These are phyloP conservation scores for Perkinsus chesapeaki DNA, from an alignment of 169 alveolate genomes.

Conservation along the genomic window DNA sequence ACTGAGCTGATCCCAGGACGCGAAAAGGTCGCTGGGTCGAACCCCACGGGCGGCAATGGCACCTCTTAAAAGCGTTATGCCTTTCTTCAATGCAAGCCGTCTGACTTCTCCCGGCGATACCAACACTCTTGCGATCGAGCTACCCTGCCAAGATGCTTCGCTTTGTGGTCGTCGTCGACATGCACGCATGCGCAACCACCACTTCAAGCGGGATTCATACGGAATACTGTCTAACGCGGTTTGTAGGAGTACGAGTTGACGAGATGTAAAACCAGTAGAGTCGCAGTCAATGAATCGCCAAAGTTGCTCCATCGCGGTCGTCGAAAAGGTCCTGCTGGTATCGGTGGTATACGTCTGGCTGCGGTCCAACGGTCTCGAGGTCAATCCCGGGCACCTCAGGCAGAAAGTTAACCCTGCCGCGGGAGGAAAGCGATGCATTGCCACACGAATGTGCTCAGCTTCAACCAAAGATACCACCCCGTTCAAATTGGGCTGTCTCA, in stretches of 20 bases:
- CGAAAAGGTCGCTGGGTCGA: slow-evolving; percentile 1
- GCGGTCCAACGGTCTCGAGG: background rate
- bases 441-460: background rate
- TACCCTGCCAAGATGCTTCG: background rate
- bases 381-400: background rate
- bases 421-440: background rate
- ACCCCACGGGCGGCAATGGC: background rate
- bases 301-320: background rate
- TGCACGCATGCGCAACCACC: background rate
- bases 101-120: background rate
- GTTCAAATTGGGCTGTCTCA: background rate
- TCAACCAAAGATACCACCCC: background rate
- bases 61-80: background rate
- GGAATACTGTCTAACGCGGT: background rate
- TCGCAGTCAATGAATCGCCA: background rate
- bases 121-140: background rate
- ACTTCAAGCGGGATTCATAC: background rate
- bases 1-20: background rate
- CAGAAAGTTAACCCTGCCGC: background rate
- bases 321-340: background rate
- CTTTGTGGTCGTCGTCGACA: background rate
- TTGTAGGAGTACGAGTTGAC: background rate
- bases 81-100: background rate
- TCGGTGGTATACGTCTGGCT: background rate
- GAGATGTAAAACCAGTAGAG: background rate